Conservation (phyloP, 192 early-diverging fungal species). For the Chytriomyces confervae region DNA sequence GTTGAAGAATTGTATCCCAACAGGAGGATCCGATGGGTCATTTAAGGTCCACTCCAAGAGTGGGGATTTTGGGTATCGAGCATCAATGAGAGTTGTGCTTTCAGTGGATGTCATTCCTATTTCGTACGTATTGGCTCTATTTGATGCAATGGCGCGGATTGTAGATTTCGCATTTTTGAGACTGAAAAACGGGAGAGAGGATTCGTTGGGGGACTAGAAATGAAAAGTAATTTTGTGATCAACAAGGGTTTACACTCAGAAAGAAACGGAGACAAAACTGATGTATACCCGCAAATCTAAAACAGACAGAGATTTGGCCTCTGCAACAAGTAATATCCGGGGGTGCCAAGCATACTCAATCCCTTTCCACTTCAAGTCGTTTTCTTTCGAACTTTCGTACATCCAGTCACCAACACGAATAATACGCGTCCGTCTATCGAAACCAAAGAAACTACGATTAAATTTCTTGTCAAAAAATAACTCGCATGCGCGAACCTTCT, state of each 20-base stretch:
- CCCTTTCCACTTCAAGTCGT: constrained; percentile 24
- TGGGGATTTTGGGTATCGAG: constrained; percentile 23
- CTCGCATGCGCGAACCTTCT: not conserved
- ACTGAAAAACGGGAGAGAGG: constrained; percentile 16
- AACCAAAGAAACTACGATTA: not conserved
- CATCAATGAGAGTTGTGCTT: constrained; percentile 14
- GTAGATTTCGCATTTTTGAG: too few relatives aligned
- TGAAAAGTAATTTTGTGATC: not conserved
- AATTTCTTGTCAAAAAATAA: not conserved
- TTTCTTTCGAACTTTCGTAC: not conserved
- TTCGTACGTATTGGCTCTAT: constrained; percentile 12
- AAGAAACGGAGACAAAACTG: not conserved
- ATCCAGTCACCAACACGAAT: not conserved
- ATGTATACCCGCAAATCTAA: constrained; percentile 19
- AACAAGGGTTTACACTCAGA: not conserved
- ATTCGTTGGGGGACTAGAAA: constrained; percentile 8
- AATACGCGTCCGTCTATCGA: not conserved
- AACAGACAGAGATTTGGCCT: constrained; percentile 11
- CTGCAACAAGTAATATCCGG: constrained; percentile 15
- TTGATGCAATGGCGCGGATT: constrained; percentile 16
- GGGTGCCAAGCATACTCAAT: constrained; percentile 34
- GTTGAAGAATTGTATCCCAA: constrained; percentile 19
- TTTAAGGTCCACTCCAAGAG: constrained; percentile 18
- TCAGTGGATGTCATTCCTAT: constrained; percentile 20
- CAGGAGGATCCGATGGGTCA: constrained; percentile 22